Base-by-base conservation (phyloP, 495 filamentous ascomycete genomes). In the Penicillium atrosanguineum region DNA sequence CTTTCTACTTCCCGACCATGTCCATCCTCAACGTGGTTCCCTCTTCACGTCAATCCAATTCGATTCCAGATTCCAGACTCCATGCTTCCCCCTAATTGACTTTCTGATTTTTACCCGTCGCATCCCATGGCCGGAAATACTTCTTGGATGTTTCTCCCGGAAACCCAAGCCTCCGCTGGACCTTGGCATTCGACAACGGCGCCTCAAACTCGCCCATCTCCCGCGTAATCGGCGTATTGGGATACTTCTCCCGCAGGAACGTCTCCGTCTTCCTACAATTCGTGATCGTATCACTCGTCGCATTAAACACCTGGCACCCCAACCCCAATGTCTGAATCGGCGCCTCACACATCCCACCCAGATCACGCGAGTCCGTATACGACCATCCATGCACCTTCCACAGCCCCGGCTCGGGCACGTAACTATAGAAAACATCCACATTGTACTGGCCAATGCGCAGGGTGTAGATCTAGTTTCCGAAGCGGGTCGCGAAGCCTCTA, bases 271-370 rank as follows among this genome's bases (percentile, higher is more conserved):
- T 45, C n/a, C 11, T 50, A 4, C 45, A 12, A 44, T 58, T 63
- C 9, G 79, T 81, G 37, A 81, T 82, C 0, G 72, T 73, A 61
- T 80, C 73, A 57, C 83, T 85, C 4, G 78, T 81, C 18, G 79
- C 80, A 63, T 84, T 85, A 64, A 85, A 83, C 0, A 83, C 63
- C 55, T 83, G 79, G 46, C 79, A 83, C 1, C 79, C 81, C 28
- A 83, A 53, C n/a, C 75, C 79, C 52, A 61, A 63, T 19, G 45
- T 59, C 50, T 36, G 29, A 38, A 66, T 23, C 6, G 31, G 56
- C 0, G 57, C 54, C 44, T 59, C 52, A 20, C 57, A 64, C 54
- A 68, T 67, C 57, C 79, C 73, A 1, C 78, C 83, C 15, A 85
- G 56, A 60, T 84, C 82, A 6, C 81, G 67, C 0, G 79, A 79